Base-by-base conservation (phyloP, 257 asterid genomes). In the Fraxinus pennsylvanica region DNA sequence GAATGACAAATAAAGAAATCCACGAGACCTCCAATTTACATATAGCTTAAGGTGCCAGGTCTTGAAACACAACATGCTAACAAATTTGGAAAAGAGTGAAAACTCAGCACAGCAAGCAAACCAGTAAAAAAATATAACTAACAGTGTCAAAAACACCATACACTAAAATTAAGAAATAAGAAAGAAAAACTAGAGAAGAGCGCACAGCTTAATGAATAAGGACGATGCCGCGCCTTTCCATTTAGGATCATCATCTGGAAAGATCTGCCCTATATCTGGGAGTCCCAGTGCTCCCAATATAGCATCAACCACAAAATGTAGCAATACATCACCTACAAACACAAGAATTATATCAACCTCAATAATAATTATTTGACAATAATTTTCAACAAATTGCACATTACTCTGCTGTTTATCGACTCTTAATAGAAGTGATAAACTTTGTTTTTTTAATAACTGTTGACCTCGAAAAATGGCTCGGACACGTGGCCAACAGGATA, bases 141-240 rank as follows among this genome's bases (percentile, higher is more conserved):
- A n/a, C 35, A 33, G 69, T 30, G 29, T 15, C 50, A 35, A 33
- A 25, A 33, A 19, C 25, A 45, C 15, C 70, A 33, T 35, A 21
- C 65, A 50, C 59, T 54, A 71, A 47, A 71, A n/a, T 38, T 9
- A 59, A 33, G 38, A 59, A 47, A 47, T 39, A 1, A 30, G 25
- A 41, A 45, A 70, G 59, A 80, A 80, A 65, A 76, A 9, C 12
- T 0, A 66, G 50, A 39, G 69, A 14, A 38, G 72, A 36, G 38
- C 94, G 86, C 83, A 92, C 97, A 2, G 97, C 97, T 84, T 84
- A 50, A 91, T 86, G 80, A 92, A 95, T 70, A 94, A 93, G 22
- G 92, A 95, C 45, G 96, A 95, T 10, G 97, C 84, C 0, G 98
- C 96, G 8, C 99, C 99, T 83, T 95, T 91, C 99, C 99, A 95